Conservation (phyloP, 345 rosid species). For the Camelina laxa region DNA sequence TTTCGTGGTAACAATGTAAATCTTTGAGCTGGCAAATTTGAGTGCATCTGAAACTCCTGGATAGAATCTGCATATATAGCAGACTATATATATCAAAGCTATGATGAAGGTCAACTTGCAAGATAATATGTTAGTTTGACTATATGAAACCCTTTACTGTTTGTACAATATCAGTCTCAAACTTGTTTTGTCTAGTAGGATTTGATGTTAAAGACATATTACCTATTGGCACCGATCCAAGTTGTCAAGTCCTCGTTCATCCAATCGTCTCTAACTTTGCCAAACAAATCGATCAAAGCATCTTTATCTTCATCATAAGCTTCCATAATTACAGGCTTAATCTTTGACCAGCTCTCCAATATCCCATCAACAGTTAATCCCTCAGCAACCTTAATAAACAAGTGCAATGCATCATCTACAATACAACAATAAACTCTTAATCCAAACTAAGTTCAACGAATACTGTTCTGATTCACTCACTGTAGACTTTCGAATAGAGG, state of each 20-base stretch:
- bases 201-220: slow-evolving; percentile 34
- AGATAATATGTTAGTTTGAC: background rate
- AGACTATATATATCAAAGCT: background rate
- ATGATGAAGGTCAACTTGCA: background rate
- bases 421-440: background rate
- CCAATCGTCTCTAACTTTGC: slow-evolving; percentile 94
- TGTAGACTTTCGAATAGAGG: slow-evolving; percentile 72
- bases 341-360: slow-evolving; percentile 74
- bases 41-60: slow-evolving; percentile 91
- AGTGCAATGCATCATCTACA: background rate
- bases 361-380: slow-evolving; percentile 75
- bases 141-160: background rate
- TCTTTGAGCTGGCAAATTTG: slow-evolving; percentile 75
- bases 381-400: slow-evolving; percentile 64
- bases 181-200: background rate
- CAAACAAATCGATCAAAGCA: slow-evolving; percentile 69
- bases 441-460: slow-evolving; percentile 9
- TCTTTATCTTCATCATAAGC: slow-evolving; percentile 85
- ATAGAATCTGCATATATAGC: slow-evolving; percentile 63
- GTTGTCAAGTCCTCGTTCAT: slow-evolving; percentile 69
- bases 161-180: background rate
- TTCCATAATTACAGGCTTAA: slow-evolving; percentile 79
- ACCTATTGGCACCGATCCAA: slow-evolving; percentile 98
- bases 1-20: slow-evolving; percentile 86
- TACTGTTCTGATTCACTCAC: slow-evolving; percentile 47